A percentile compares a stretch with the other conserved stretches of the same genome.
Conservation (phyloP, 2,329 filamentous ascomycete species). For the Zalaria sp. region DNA sequence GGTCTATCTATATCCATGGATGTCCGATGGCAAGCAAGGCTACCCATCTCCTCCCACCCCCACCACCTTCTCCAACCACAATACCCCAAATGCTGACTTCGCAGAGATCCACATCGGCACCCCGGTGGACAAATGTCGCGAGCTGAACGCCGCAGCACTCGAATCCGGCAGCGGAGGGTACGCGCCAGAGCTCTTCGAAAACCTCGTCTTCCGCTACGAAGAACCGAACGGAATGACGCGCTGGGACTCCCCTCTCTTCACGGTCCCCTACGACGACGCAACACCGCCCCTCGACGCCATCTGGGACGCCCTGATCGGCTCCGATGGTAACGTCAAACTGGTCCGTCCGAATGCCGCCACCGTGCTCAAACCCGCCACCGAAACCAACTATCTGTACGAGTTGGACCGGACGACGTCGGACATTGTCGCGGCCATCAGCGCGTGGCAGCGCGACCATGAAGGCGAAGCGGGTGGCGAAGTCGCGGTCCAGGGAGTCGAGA, state of each 20-base stretch:
- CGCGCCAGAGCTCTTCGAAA: slow-evolving; percentile 54
- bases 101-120: slow-evolving; percentile 44
- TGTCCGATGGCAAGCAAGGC: no score
- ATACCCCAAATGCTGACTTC: slow-evolving; percentile 16
- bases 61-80: background rate
- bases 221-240: slow-evolving; percentile 74
- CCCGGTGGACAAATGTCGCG: slow-evolving; percentile 38
- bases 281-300: slow-evolving; percentile 52
- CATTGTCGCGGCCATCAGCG: slow-evolving; percentile 54
- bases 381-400: slow-evolving; percentile 63
- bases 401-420: slow-evolving; percentile 68
- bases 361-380: slow-evolving; percentile 47
- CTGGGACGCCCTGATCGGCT: slow-evolving; percentile 56
- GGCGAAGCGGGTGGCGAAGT: slow-evolving; percentile 41
- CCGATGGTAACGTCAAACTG: slow-evolving; percentile 47
- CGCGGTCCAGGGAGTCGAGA: slow-evolving; percentile 34
- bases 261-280: slow-evolving; percentile 62
- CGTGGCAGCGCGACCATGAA: slow-evolving; percentile 50
- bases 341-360: slow-evolving; percentile 66
- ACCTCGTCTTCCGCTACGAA: slow-evolving; percentile 69
- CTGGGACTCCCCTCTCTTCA: slow-evolving; percentile 76
- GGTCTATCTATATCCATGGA: no score
- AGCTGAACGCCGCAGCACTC: slow-evolving; percentile 43
- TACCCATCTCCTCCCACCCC: background rate
- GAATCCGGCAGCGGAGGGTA: slow-evolving; percentile 30